Base-by-base conservation (phyloP, 2,329 filamentous ascomycete species). In the Ceratocystis harringtonii region DNA sequence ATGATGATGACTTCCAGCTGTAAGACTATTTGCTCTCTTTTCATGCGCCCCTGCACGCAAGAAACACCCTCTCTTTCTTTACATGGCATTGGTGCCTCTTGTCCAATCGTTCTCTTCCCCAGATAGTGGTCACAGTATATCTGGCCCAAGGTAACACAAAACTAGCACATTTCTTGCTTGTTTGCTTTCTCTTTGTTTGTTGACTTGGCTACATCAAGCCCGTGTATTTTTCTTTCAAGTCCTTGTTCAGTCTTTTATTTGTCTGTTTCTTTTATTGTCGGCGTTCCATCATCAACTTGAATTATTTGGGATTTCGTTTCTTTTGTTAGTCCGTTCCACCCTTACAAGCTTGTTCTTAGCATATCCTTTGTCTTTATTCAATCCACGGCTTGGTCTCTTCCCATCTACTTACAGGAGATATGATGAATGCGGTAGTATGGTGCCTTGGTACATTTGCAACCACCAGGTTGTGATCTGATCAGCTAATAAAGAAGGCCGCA, bases 1-100 rank as follows among this genome's bases (percentile, higher is more conserved):
- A 81, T 3, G 80, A 82, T 19, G 81, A 82, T 32, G 79, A 81
- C 36, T 84, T 85, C 69, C 78, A 84, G 71, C 73, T 86, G 48
- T 65, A 61, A 61, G 12, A 71, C 73, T 85, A 43, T 63, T 62
- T 45, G n/a, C 30, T 15, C n/a, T 25, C 28, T 8, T 63, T 32
- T 3, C 1, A 63, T 50, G 61, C 48, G n/a, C 52, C 17, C 12
- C 52, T 32, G 25, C 12, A 10, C 28, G 52, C 52, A 36, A 25
- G 5, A n/a, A 25, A 32, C 22, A 19, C 17, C 17, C 32, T 7
- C 7, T 25, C 22, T 25, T 45, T 32, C 45, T 61, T 45, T 61
- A 12, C 36, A 12, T 41, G 36, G 43, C 43, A 62, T 22, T 22
- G 43, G 43, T 50, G 45, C 41, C 43, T 62, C 63, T 61, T 25